Percentiles rank a stretch among this genome's conserved stretches.
Conservation (phyloP, 352 stramenopile genomes). For the Phytophthora hybrid region DNA sequence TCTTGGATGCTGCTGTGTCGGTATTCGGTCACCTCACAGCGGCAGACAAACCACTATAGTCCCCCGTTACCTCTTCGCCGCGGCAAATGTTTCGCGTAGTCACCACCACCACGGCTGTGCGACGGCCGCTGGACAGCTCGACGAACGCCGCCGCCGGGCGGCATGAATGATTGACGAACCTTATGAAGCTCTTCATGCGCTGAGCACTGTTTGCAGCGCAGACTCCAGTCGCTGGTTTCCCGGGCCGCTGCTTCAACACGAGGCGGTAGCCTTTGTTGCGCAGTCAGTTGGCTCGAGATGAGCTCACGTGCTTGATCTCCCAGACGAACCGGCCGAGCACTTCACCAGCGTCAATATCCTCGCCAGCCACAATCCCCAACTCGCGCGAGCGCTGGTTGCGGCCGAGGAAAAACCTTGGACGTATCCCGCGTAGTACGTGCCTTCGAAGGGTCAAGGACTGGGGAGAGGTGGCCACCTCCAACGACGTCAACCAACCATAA, state of each 20-base stretch:
- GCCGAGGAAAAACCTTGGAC: background rate
- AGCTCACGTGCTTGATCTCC: background rate
- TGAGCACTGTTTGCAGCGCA: no score
- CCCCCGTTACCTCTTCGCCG: background rate
- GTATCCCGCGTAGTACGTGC: no score
- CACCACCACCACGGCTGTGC: background rate
- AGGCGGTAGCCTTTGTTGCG: no score
- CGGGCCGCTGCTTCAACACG: no score
- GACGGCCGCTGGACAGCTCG: background rate
- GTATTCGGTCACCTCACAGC: background rate
- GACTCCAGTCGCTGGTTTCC: no score
- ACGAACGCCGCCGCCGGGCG: background rate
- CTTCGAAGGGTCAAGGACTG: no score
- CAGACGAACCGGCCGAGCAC: background rate
- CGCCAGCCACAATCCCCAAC: background rate
- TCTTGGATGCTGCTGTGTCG: background rate
- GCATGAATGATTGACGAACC: background rate
- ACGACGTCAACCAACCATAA: no score
- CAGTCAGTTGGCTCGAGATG: no score
- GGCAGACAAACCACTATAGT: background rate
- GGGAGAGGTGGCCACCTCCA: no score
- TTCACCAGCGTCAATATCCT: background rate
- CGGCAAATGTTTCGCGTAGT: background rate
- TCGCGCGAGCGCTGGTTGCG: background rate
- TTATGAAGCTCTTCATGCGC: background rate